phyloP scores from a whole-genome alignment of 1,284 basidiomycete species.

The Malassezia sympodialis region DNA sequence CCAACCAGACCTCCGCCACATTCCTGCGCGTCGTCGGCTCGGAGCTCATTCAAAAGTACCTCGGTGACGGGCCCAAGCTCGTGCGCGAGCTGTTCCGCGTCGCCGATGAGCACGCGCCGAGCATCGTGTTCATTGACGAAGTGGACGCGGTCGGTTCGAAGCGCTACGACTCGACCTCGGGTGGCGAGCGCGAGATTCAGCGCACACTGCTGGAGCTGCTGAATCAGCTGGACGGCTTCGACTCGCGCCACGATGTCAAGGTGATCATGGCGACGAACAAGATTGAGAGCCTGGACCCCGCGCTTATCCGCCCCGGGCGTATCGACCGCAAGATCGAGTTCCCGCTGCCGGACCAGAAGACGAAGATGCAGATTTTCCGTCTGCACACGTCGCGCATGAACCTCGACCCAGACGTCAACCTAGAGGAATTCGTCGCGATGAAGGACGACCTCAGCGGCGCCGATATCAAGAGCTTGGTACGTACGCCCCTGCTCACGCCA shows the following conservation, averaged over 20 bases:
- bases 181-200: slow-evolving; percentile 51
- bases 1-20: slow-evolving; percentile 96
- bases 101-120: slow-evolving; percentile 51
- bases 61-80: slow-evolving; percentile 67
- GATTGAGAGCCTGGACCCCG: slow-evolving; percentile 91
- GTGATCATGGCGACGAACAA: slow-evolving; percentile 74
- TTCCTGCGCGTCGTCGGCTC: slow-evolving; percentile 97
- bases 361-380: slow-evolving; percentile 75
- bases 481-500: background rate
- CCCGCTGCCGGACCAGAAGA: slow-evolving; percentile 45
- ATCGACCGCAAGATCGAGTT: slow-evolving; percentile 87
- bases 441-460: slow-evolving; percentile 96
- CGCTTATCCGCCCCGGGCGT: slow-evolving; percentile 93
- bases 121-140: slow-evolving; percentile 52
- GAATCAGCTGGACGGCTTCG: slow-evolving; percentile 89
- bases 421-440: slow-evolving; percentile 89
- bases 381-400: slow-evolving; percentile 95
- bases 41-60: slow-evolving; percentile 97
- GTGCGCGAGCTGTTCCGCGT: slow-evolving; percentile 52
- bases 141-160: slow-evolving; percentile 52
- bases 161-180: slow-evolving; percentile 51
- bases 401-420: slow-evolving; percentile 76
- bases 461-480: slow-evolving; percentile 81
- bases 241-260: slow-evolving; percentile 96
- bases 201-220: slow-evolving; percentile 50